A percentile compares a stretch with the other conserved stretches of the same genome.
Evolutionary conservation across 2,329 filamentous ascomycete species (phyloP).

Genomic region (Alternaria sp.): DNA sequence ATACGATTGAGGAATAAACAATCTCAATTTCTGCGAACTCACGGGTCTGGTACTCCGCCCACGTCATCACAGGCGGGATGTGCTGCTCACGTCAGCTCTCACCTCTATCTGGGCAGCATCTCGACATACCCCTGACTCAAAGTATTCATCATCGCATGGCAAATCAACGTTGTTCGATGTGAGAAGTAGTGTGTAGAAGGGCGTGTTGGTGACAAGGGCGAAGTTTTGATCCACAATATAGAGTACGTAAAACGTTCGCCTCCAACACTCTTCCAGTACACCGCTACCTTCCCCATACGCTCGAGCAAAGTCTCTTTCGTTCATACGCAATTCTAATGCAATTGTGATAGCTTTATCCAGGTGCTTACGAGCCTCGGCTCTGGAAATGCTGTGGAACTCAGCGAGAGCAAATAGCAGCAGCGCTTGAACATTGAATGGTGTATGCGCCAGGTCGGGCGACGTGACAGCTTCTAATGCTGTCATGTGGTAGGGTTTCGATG

Average conservation of each 20-base stretch:
- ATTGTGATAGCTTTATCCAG: conserved; percentile 71
- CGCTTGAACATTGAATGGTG: conserved; percentile 72
- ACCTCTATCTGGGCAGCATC: neutral
- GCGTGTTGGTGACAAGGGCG: conserved; percentile 75
- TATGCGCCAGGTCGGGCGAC: conserved; percentile 24
- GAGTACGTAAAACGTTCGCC: conserved; percentile 86
- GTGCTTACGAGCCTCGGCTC: conserved; percentile 69
- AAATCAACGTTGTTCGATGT: conserved; percentile 71
- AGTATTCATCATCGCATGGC: conserved; percentile 81
- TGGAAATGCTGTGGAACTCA: conserved; percentile 78
- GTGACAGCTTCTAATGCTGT: conserved; percentile 28
- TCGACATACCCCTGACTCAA: conserved; percentile 46
- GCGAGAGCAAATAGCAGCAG: conserved; percentile 77
- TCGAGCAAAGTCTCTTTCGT: conserved; percentile 71
- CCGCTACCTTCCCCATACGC: conserved; percentile 67
- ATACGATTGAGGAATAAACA: conserved; percentile 81
- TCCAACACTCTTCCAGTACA: conserved; percentile 80
- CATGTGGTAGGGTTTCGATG: conserved; percentile 34
- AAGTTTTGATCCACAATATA: conserved; percentile 81
- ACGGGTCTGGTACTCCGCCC: conserved; percentile 76
- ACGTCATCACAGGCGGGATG: conserved; percentile 51
- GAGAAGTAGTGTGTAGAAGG: conserved; percentile 69
- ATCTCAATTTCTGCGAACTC: conserved; percentile 74
- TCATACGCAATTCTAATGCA: conserved; percentile 78
- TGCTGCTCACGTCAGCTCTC: conserved; percentile 21